These are phyloP conservation scores for Phycomyces nitens DNA, from an alignment of 192 early-diverging fungal genomes.

Conservation along the genomic window DNA sequence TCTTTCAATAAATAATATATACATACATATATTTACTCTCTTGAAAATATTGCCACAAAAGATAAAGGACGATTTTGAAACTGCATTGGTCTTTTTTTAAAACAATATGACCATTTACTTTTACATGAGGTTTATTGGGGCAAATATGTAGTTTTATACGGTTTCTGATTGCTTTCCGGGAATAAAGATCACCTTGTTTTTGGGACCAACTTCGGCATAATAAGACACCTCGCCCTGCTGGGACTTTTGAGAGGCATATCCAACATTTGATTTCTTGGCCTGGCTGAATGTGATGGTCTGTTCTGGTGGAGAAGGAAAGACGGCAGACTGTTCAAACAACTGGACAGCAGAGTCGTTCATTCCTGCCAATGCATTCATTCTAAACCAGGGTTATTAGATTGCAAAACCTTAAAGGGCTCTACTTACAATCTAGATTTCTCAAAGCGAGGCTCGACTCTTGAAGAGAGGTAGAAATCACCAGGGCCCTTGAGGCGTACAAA, in stretches of 20 bases:
- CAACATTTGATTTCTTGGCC: conserved; percentile 15
- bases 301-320: conserved; percentile 22
- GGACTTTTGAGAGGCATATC: conserved; percentile 27
- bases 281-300: neutral
- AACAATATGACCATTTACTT: no score
- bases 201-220: conserved; percentile 25
- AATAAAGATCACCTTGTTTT: conserved; percentile 26
- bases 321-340: conserved; percentile 18
- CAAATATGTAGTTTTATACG: no score
- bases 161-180: neutral
- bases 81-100: no score
- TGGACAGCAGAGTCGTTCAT: conserved; percentile 32
- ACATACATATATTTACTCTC: no score
- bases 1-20: no score
- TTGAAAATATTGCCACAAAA: no score
- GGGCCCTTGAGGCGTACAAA: conserved; percentile 57
- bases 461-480: conserved; percentile 61
- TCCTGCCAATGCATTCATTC: conserved; percentile 29
- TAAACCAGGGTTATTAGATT: conserved; percentile 4
- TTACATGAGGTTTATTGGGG: no score
- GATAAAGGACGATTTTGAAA: no score
- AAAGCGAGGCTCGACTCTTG: conserved; percentile 47
- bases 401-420: no score
- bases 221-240: conserved; percentile 20
- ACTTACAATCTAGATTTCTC: conserved; percentile 33